These are phyloP conservation scores for Aureobasidium sp. DNA, from an alignment of 2,329 filamentous ascomycete genomes.

Conservation along the genomic window DNA sequence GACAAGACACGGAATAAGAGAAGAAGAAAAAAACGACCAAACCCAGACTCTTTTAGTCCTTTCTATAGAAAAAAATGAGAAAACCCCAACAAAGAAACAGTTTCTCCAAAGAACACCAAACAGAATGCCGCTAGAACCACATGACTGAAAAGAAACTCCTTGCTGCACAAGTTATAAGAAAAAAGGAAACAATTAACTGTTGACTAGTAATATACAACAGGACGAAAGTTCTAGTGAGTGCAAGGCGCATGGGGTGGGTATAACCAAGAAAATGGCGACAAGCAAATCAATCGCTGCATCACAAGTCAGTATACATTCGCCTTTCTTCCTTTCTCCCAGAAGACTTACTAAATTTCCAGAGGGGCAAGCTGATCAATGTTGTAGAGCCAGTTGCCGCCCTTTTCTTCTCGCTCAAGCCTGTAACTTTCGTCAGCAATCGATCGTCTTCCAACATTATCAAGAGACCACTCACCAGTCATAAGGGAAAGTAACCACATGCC, in stretches of 20 bases:
- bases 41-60: too few relatives aligned
- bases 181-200: not conserved
- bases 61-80: too few relatives aligned
- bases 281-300: not conserved
- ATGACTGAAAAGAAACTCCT: not conserved
- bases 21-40: too few relatives aligned
- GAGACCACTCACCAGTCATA: conserved; percentile 65
- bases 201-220: not conserved
- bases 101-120: not conserved
- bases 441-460: not conserved
- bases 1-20: too few relatives aligned
- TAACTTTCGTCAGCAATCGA: conserved; percentile 15
- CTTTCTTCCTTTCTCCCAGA: not conserved
- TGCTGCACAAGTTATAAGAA: not conserved
- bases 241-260: not conserved
- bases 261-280: not conserved
- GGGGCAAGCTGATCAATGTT: conserved; percentile 93
- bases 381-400: conserved; percentile 92
- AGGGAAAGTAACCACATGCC: conserved; percentile 82
- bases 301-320: not conserved
- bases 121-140: not conserved
- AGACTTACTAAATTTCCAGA: conserved; percentile 85
- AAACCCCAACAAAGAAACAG: too few relatives aligned
- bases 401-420: conserved; percentile 78
- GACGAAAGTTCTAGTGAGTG: not conserved